Conservation (phyloP, 257 asterid species). For the Solanum stenotomum region DNA sequence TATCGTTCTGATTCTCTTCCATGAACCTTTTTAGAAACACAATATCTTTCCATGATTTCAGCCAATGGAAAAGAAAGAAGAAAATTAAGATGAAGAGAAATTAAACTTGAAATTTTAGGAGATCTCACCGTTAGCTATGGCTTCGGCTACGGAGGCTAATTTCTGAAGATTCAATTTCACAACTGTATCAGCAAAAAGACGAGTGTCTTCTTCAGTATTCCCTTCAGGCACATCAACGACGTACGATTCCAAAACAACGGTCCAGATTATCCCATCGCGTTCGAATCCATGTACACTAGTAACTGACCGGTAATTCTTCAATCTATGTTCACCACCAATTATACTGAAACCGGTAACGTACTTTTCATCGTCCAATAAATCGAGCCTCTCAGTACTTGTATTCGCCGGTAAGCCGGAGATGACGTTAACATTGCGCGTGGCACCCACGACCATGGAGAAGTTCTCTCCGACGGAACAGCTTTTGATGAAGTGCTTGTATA, state of each 20-base stretch:
- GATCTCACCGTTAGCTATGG: background rate
- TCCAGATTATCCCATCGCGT: conserved; percentile 28
- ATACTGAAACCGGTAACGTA: conserved; percentile 81
- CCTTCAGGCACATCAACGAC: conserved; percentile 89
- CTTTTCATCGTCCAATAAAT: conserved; percentile 60
- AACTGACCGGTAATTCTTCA: conserved; percentile 63
- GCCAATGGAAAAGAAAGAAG: too few species aligned
- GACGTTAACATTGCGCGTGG: conserved; percentile 61
- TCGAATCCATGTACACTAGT: conserved; percentile 55
- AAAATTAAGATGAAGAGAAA: background rate
- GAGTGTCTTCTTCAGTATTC: conserved; percentile 85
- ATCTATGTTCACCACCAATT: conserved; percentile 80
- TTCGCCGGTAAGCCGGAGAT: conserved; percentile 90
- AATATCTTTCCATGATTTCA: background rate
- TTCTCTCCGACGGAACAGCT: conserved; percentile 55
- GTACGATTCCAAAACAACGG: conserved; percentile 71
- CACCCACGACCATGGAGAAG: conserved; percentile 41
- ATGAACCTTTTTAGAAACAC: background rate
- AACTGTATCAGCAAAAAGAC: conserved; percentile 79
- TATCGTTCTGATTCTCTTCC: background rate
- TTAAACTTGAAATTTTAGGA: background rate
- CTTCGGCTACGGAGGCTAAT: conserved; percentile 55
- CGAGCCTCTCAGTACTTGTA: conserved; percentile 80
- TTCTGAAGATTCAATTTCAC: conserved; percentile 73
- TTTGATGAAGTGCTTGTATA: conserved; percentile 90